These are phyloP conservation scores for Raffaelea deltoideospora DNA, from an alignment of 2,329 filamentous ascomycete species.

Conservation along the genomic window DNA sequence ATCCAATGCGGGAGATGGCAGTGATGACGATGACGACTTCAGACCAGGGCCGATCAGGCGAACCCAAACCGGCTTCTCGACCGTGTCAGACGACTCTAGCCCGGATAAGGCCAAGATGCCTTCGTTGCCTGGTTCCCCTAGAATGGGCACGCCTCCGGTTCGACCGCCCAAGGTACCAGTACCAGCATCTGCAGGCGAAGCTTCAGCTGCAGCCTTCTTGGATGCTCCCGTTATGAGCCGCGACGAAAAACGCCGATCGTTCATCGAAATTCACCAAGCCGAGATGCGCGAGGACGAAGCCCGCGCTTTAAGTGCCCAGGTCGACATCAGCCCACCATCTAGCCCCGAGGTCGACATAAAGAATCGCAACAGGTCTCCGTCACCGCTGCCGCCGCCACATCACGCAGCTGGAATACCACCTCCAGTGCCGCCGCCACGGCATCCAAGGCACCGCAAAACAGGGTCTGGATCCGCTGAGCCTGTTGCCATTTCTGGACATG, in stretches of 20 bases:
- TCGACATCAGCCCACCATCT: constrained; percentile 15
- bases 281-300: constrained; percentile 48
- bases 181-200: constrained; percentile 19
- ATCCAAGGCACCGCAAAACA: too few relatives aligned
- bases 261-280: constrained; percentile 42
- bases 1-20: too few relatives aligned
- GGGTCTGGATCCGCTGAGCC: too few relatives aligned
- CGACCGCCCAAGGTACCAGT: constrained; percentile 11
- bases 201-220: constrained; percentile 18
- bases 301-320: constrained; percentile 34
- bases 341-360: constrained; percentile 10
- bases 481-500: too few relatives aligned
- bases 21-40: constrained; percentile 21
- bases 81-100: constrained; percentile 17
- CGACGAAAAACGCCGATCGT: constrained; percentile 40
- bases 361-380: constrained; percentile 1
- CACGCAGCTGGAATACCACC: too few relatives aligned
- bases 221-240: constrained; percentile 18
- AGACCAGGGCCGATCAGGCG: constrained; percentile 37
- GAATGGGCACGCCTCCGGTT: too few relatives aligned
- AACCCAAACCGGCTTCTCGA: constrained; percentile 40
- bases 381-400: constrained; percentile 1
- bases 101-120: constrained; percentile 16
- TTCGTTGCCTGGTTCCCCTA: neutral
- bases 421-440: neutral